phyloP scores from a whole-genome alignment of 1,284 basidiomycete genomes.

The Stereum hirsutum region DNA sequence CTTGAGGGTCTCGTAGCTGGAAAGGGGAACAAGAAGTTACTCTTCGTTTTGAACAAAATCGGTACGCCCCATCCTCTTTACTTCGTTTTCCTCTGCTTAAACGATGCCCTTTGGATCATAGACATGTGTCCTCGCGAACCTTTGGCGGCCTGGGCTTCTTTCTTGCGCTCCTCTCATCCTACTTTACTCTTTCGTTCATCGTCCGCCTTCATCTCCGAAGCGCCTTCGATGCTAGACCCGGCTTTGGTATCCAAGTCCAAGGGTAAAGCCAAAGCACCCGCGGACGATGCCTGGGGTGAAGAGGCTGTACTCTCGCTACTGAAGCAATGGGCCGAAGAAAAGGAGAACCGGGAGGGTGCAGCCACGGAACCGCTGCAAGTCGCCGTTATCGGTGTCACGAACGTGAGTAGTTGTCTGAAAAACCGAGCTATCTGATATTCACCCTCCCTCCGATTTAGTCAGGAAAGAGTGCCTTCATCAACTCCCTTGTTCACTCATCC shows the following conservation, averaged over 20 bases:
- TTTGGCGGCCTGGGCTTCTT: constrained; percentile 66
- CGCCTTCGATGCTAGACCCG: constrained; percentile 21
- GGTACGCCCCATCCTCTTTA: too few species aligned
- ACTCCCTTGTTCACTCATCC: constrained; percentile 56
- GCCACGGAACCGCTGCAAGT: constrained; percentile 43
- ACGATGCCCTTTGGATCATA: constrained; percentile 24
- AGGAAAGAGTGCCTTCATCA: constrained; percentile 79
- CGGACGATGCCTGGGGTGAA: constrained; percentile 50
- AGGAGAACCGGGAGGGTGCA: constrained; percentile 17
- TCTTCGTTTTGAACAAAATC: constrained; percentile 81
- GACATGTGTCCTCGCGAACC: constrained; percentile 82
- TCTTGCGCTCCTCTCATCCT: constrained; percentile 61
- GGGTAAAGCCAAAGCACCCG: constrained; percentile 31
- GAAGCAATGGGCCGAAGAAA: constrained; percentile 34
- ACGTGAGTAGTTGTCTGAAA: constrained; percentile 35
- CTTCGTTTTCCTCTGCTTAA: constrained; percentile 4
- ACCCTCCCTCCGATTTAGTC: constrained; percentile 38
- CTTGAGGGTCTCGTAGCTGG: constrained; percentile 50
- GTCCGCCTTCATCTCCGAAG: constrained; percentile 52
- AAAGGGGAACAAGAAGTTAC: constrained; percentile 41
- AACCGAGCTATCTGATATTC: constrained; percentile 1
- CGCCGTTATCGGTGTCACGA: constrained; percentile 69
- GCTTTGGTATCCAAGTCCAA: constrained; percentile 30
- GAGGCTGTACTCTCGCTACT: constrained; percentile 39
- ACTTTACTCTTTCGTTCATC: constrained; percentile 80